Evolutionary conservation across 2,329 filamentous ascomycete genomes (phyloP).

Genomic region (Drechmeria coniospora): DNA sequence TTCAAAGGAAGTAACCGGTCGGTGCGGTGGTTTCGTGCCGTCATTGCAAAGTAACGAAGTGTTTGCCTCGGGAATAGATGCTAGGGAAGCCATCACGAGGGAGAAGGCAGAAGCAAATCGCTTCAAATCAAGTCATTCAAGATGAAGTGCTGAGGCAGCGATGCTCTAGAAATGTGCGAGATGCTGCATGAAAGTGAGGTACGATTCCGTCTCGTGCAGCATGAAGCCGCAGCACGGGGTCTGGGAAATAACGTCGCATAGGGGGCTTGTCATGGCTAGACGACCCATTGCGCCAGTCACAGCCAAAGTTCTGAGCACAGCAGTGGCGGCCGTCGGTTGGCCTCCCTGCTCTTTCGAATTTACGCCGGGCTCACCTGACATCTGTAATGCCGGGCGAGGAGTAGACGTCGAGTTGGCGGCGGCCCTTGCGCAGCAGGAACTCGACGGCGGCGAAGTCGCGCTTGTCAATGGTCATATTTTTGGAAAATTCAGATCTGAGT

Average conservation of each 20-base stretch:
- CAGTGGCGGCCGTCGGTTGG: too few relatives aligned
- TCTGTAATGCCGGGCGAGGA: conserved; percentile 69
- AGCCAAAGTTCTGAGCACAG: too few relatives aligned
- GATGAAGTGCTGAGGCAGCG: conserved; percentile 4
- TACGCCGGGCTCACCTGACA: conserved; percentile 28
- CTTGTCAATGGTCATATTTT: conserved; percentile 53
- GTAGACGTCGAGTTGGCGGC: conserved; percentile 68
- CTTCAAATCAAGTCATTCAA: conserved; percentile 11
- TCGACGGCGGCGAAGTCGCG: conserved; percentile 80
- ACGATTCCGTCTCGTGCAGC: conserved; percentile 2
- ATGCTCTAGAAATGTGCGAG: conserved; percentile 5
- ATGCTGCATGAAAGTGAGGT: conserved; percentile 1
- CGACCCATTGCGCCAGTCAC: too few relatives aligned
- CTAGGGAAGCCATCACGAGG: conserved; percentile 13
- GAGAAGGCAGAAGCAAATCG: conserved; percentile 3
- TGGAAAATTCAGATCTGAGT: conserved; percentile 50
- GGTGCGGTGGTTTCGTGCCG: conserved; percentile 4
- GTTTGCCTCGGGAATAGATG: conserved; percentile 13
- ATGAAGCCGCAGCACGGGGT: conserved; percentile 1
- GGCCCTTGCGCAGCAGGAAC: conserved; percentile 68
- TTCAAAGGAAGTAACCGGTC: conserved; percentile 6
- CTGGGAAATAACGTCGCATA: too few relatives aligned
- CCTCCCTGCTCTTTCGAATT: too few relatives aligned
- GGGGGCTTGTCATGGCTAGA: too few relatives aligned
- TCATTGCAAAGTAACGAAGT: conserved; percentile 7